Base-by-base conservation (phyloP, 2,329 filamentous ascomycete species). In the Aphanoascus verrucosus region DNA sequence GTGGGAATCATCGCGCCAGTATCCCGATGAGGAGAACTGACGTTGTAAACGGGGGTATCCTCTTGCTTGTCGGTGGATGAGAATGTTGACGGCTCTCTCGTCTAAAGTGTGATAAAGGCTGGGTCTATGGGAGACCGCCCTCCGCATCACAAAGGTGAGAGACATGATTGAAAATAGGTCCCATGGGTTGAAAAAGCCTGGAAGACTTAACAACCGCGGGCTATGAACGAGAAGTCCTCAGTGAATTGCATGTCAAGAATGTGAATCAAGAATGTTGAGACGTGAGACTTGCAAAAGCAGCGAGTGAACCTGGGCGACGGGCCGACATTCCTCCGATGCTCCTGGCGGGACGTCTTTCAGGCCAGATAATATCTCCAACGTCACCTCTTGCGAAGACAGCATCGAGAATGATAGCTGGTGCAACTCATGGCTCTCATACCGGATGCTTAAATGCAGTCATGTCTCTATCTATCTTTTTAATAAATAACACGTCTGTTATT, bases 1-100 rank as follows among this genome's bases (percentile, higher is more conserved):
- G 72, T 62, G 55, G 17, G 49, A 49, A 14, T 72, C 68, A 53
- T 68, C 65, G 53, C 66, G 64, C 57, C 67, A 68, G 54, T 68
- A 65, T 37, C 71, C 70, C 1, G 73, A 72, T 31, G 69, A 59
- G 12, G 64, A 68, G 57, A 72, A 72, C 23, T 64, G 55, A 20
- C 54, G 58, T 43, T 45, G 31, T 19, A 37, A 45, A 34, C 38
- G 32, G 31, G 31, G 54, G 19, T 14, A 52, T 37, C 31, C 49
- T 45, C 53, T 49, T 19, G 49, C 50, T 2, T 28, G 15, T 3
- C 11, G 20, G 35, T 20, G 20, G 31, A 34, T 35, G 5, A 35
- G n/a, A 15, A 32, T 20, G 31, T 37, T 17, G 15, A 20, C 19
- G 15, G 19, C 9, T 17, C 32, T 53, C 51, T 52, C 32, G 38